Percentiles rank a stretch among this genome's conserved stretches.
Conservation (phyloP, 768 basidiomycete species). For the Dendrothele bispora region DNA sequence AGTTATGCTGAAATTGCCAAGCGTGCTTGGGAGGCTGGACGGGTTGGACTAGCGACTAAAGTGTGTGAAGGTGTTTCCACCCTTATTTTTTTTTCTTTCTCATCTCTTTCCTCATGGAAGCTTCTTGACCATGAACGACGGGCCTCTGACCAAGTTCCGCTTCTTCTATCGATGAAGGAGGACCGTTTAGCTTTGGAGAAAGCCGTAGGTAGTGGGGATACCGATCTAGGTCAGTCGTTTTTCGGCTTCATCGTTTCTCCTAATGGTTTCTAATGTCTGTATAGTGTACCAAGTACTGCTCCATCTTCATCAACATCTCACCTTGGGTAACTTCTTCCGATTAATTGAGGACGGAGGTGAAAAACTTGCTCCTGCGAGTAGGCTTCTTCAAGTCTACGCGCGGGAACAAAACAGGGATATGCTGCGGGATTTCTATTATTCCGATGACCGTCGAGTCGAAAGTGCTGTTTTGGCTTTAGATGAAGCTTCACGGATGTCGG, state of each 20-base stretch:
- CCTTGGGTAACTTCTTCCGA: constrained; percentile 91
- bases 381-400: constrained; percentile 85
- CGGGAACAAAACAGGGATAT: constrained; percentile 89
- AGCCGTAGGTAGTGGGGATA: constrained; percentile 93
- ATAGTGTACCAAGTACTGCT: constrained; percentile 93
- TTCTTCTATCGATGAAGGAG: constrained; percentile 94
- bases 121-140: constrained; percentile 88
- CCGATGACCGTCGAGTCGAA: constrained; percentile 93
- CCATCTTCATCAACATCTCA: constrained; percentile 78
- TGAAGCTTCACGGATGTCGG: constrained; percentile 70
- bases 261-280: not conserved
- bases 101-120: constrained; percentile 34
- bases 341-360: constrained; percentile 90
- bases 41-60: constrained; percentile 80
- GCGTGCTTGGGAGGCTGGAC: constrained; percentile 88
- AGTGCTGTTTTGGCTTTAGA: constrained; percentile 88
- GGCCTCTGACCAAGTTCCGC: constrained; percentile 90
- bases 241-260: not conserved
- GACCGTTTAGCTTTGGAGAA: constrained; percentile 85
- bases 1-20: constrained; percentile 95
- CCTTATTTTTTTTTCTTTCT: not conserved
- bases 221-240: constrained; percentile 76
- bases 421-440: constrained; percentile 95
- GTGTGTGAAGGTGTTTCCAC: constrained; percentile 33
- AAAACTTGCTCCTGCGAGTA: constrained; percentile 69